Conservation (phyloP, 2,329 filamentous ascomycete genomes). For the Monosporascus sp. region DNA sequence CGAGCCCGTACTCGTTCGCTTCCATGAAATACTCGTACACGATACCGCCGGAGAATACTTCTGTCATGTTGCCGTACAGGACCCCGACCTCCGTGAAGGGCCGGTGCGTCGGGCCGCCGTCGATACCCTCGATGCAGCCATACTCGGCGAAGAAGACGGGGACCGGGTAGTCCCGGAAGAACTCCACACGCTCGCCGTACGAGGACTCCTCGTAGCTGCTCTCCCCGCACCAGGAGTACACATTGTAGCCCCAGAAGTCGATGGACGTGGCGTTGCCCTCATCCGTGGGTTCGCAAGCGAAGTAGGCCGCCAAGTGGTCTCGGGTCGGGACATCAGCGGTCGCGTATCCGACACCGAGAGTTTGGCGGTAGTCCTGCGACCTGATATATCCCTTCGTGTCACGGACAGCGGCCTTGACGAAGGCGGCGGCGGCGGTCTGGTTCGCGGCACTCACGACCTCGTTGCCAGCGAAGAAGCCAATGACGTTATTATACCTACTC, state of each 20-base stretch:
- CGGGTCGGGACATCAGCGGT: slow-evolving; percentile 87
- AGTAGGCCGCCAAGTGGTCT: slow-evolving; percentile 79
- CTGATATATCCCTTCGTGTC: slow-evolving; percentile 95
- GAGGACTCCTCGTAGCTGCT: slow-evolving; percentile 73
- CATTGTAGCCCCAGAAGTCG: slow-evolving; percentile 99
- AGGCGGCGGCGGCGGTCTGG: slow-evolving; percentile 88
- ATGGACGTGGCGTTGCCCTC: slow-evolving; percentile 49
- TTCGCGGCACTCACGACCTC: slow-evolving; percentile 86
- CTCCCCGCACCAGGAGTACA: slow-evolving; percentile 97
- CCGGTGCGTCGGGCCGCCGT: slow-evolving; percentile 56
- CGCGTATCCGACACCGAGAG: slow-evolving; percentile 87
- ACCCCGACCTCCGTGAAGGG: slow-evolving; percentile 79
- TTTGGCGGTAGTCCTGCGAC: slow-evolving; percentile 62
- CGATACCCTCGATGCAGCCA: slow-evolving; percentile 70
- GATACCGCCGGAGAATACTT: slow-evolving; percentile 90
- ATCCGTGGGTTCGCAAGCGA: slow-evolving; percentile 74
- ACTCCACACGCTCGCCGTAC: slow-evolving; percentile 75
- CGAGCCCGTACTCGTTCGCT: slow-evolving; percentile 80
- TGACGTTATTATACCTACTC: slow-evolving; percentile 78
- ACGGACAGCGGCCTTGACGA: slow-evolving; percentile 95
- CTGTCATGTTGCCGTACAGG: slow-evolving; percentile 78
- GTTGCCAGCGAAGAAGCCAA: slow-evolving; percentile 98
- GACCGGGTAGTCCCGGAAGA: slow-evolving; percentile 85
- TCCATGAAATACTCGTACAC: slow-evolving; percentile 99
- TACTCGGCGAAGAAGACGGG: slow-evolving; percentile 99